Percentiles rank a stretch among this genome's conserved stretches.
Evolutionary conservation across 2,329 filamentous ascomycete genomes (phyloP).

Genomic region (Immersiporthe knoxdaviesiana): DNA sequence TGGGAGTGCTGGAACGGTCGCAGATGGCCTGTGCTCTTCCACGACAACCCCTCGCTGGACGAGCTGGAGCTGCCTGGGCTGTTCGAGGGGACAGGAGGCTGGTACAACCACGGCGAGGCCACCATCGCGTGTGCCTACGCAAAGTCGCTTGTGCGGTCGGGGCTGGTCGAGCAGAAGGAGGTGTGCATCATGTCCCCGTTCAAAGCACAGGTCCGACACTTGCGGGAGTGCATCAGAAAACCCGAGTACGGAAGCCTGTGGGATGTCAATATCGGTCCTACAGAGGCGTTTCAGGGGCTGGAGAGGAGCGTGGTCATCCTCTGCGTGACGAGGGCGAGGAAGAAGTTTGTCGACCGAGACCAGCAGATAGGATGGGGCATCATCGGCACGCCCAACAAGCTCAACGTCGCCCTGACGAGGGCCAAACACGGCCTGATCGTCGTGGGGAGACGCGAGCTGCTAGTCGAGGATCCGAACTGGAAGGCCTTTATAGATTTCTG

Average conservation of each 20-base stretch:
- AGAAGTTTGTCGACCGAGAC: conserved; percentile 32
- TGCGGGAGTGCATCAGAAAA: conserved; percentile 28
- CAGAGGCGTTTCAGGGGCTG: conserved; percentile 34
- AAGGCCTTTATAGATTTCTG: conserved; percentile 29
- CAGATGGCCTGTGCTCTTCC: conserved; percentile 32
- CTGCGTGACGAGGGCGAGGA: conserved; percentile 32
- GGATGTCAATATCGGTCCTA: conserved; percentile 34
- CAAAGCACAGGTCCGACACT: conserved; percentile 32
- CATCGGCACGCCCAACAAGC: conserved; percentile 30
- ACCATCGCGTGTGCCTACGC: conserved; percentile 31
- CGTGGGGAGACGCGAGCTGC: conserved; percentile 30
- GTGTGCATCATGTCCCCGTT: conserved; percentile 35
- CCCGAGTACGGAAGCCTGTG: conserved; percentile 18
- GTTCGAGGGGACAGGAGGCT: conserved; percentile 30
- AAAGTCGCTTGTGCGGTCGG: conserved; percentile 14
- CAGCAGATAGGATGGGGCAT: conserved; percentile 32
- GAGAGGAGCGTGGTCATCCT: conserved; percentile 34
- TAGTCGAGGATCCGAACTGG: conserved; percentile 30
- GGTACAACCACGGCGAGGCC: conserved; percentile 33
- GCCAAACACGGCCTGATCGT: conserved; percentile 34
- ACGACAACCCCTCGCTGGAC: conserved; percentile 32
- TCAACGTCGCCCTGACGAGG: conserved; percentile 35
- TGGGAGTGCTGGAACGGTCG: conserved; percentile 32
- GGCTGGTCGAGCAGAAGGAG: conserved; percentile 27
- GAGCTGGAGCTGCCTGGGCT: conserved; percentile 30